Conservation (phyloP, 2,329 filamentous ascomycete genomes). For the Chrysoporthe austroafricana region DNA sequence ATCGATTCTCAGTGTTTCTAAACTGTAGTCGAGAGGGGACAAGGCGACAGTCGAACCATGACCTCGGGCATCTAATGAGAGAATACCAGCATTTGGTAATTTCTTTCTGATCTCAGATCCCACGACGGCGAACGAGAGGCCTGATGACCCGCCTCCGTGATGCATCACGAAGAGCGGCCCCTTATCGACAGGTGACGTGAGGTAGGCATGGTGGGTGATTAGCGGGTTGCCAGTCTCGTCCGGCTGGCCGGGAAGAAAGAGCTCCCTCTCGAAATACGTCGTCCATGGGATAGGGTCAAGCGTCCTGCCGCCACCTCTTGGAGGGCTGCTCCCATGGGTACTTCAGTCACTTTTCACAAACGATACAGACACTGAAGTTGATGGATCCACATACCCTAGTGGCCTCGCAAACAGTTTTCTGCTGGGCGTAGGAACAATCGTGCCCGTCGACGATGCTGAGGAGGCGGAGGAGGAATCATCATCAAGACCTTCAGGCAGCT, state of each 20-base stretch:
- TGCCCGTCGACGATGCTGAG: slow-evolving; percentile 90
- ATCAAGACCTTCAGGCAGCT: slow-evolving; percentile 54
- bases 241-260: slow-evolving; percentile 64
- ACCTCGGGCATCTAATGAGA: slow-evolving; percentile 83
- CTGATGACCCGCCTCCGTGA: slow-evolving; percentile 92
- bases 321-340: slow-evolving; percentile 42
- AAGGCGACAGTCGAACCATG: slow-evolving; percentile 74
- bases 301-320: slow-evolving; percentile 51
- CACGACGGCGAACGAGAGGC: slow-evolving; percentile 86
- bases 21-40: slow-evolving; percentile 63
- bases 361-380: slow-evolving; percentile 6
- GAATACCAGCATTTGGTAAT: slow-evolving; percentile 78
- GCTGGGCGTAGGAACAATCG: slow-evolving; percentile 79
- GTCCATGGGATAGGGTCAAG: slow-evolving; percentile 79
- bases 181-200: slow-evolving; percentile 76
- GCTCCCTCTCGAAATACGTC: slow-evolving; percentile 86
- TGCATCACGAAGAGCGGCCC: slow-evolving; percentile 91
- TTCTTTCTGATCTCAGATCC: slow-evolving; percentile 75
- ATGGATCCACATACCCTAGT: slow-evolving; percentile 57
- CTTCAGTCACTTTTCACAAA: neutral
- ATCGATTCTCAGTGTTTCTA: slow-evolving; percentile 75
- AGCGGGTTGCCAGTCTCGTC: slow-evolving; percentile 42
- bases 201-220: slow-evolving; percentile 80
- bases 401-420: slow-evolving; percentile 75
- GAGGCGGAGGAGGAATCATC: slow-evolving; percentile 77